These are phyloP conservation scores for Jacaranda copaia DNA, from an alignment of 257 asterid species.

Conservation along the genomic window DNA sequence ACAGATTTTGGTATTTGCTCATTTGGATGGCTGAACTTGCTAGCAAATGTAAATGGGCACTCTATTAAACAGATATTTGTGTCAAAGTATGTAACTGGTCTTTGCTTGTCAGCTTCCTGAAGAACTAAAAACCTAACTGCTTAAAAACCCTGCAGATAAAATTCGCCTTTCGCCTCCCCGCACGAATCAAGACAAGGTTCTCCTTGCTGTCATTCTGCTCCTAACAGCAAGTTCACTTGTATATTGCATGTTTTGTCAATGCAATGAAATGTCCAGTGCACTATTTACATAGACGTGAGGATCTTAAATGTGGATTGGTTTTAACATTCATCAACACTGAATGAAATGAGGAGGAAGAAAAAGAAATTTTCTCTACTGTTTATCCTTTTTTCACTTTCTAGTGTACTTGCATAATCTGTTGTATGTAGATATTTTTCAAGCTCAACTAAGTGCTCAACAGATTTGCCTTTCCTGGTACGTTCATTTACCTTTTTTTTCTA, in stretches of 20 bases:
- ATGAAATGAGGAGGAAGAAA: too few relatives aligned
- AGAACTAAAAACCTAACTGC: conserved; percentile 86
- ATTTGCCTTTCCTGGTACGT: not conserved
- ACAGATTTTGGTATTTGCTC: not conserved
- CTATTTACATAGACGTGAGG: too few relatives aligned
- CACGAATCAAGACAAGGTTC: conserved; percentile 82
- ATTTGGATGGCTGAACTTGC: not conserved
- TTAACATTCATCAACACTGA: too few relatives aligned
- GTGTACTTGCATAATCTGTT: too few relatives aligned
- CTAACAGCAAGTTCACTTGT: conserved; percentile 64
- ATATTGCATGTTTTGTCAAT: conserved; percentile 18
- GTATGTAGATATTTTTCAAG: not conserved
- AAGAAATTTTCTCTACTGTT: too few relatives aligned
- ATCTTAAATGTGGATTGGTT: too few relatives aligned
- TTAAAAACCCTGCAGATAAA: conserved; percentile 89
- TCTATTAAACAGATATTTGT: not conserved
- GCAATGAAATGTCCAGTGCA: conserved; percentile 6
- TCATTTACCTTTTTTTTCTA: too few relatives aligned
- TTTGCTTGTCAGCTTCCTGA: conserved; percentile 78
- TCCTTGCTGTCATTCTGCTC: conserved; percentile 80
- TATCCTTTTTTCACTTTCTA: too few relatives aligned
- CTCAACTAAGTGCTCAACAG: conserved; percentile 26
- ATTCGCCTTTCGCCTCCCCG: conserved; percentile 77
- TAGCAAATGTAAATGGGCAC: not conserved
- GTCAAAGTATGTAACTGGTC: conserved; percentile 33